Base-by-base conservation (phyloP, 805 yeast species). In the Sugiyamaella qingdaonensis region DNA sequence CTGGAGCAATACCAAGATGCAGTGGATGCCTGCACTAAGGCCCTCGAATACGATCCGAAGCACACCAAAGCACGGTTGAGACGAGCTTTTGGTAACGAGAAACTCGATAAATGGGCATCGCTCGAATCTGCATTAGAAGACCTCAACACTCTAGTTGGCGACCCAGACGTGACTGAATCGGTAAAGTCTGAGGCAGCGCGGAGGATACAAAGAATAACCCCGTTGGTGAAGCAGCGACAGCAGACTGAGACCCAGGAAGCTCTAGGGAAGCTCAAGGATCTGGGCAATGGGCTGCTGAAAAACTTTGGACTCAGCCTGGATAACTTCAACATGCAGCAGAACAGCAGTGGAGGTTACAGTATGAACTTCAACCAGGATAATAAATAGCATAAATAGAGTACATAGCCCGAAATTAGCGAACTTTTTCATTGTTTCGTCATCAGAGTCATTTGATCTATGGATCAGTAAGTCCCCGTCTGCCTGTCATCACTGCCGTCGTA, bases 31-130 rank as follows among this genome's bases (percentile, higher is more conserved):
- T 81, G 91, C 63, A 78, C 80, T 34, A 69, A 71, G 34, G 82
- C 95, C 0, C 70, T 89, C 31, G 76, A 75, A 44, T 62, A 81
- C 3, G 87, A 88, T 62, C 74, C 78, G 0, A 65, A 72, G 13
- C 84, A 86, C 63, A 66, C 81, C 33, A 89, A 88, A 67, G 89
- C 86, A 0, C 80, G 85, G 62, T 86, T 86, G 61, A 77, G 97
- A 61, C 77, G 90, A 58, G 94, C 94, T 0, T 77, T 82, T 8
- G 82, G 95, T 1, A 71, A 82, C 57, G 80, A 66, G 48, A 53
- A 58, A 36, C 32, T 66, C 9, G 61, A 50, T 11, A 56, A 63
- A 13, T 62, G 68, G 68, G 43, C 61, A 4, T 49, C 68, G 13
- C 54, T 66, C 10, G 67, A 65, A 48, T 39, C 58, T 1, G 58